Percentiles rank a stretch among this genome's conserved stretches.
Conservation (phyloP, 1,284 basidiomycete genomes). For the Erythrobasidium hasegawianum region DNA sequence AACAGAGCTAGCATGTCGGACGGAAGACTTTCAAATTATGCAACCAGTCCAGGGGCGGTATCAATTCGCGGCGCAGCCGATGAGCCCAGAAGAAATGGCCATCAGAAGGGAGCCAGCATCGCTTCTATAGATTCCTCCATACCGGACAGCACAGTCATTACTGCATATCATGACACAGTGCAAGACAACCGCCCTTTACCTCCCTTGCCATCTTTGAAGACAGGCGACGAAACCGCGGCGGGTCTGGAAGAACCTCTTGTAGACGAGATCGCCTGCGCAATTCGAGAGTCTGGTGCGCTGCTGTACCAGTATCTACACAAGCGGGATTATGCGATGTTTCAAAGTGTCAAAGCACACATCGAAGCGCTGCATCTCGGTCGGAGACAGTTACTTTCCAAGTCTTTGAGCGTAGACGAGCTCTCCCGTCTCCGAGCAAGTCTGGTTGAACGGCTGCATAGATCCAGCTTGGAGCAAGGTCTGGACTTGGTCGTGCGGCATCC, state of each 20-base stretch:
- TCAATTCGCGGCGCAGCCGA: too few species aligned
- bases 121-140: not conserved
- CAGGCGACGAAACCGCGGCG: slow-evolving; percentile 81
- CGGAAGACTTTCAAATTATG: slow-evolving; percentile 18
- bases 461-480: slow-evolving; percentile 85
- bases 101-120: slow-evolving; percentile 36
- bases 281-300: slow-evolving; percentile 90
- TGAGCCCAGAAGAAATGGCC: slow-evolving; percentile 35
- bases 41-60: too few species aligned
- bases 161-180: not conserved
- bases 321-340: slow-evolving; percentile 85
- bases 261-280: slow-evolving; percentile 93
- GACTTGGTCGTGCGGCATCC: slow-evolving; percentile 95
- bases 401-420: slow-evolving; percentile 82
- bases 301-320: slow-evolving; percentile 85
- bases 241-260: slow-evolving; percentile 81
- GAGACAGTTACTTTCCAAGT: slow-evolving; percentile 81
- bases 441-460: slow-evolving; percentile 78
- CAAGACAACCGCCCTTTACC: slow-evolving; percentile 64
- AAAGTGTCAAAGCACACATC: slow-evolving; percentile 80
- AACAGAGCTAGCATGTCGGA: slow-evolving; percentile 21
- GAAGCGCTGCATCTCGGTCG: slow-evolving; percentile 85
- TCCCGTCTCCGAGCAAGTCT: slow-evolving; percentile 76
- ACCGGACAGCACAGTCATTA: not conserved
- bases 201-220: slow-evolving; percentile 85